Evolutionary conservation across 495 filamentous ascomycete genomes (phyloP), one percentile per base, ranked within the genome.

Genomic region (Aspergillus egyptiacus): DNA sequence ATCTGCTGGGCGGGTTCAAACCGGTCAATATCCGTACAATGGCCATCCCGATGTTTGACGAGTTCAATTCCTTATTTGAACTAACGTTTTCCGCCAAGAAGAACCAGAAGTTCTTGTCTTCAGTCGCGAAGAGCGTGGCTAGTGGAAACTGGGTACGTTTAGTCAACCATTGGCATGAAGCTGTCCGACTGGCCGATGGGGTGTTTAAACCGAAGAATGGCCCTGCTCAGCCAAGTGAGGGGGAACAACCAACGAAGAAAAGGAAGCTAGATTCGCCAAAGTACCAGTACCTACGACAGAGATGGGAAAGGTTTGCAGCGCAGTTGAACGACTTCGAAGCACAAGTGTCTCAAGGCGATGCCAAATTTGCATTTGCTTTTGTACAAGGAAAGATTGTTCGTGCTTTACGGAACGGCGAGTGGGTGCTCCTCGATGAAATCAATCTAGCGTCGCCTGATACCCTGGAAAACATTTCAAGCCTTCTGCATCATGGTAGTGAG

Each of bases 341-440:
- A 14, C 89, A 95, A 59, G 76, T 94, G 10, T 80, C 84, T 6
- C 82, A 82, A 46, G 83, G 88, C 2, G 79, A 83, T 23, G 83
- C 86, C 25, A 84, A 84, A 39, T 95, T 96, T 64, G 90, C 91
- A 0, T 97, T 99, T 62, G 83, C 86, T 14, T 99, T 99, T 57
- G 81, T 96, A 2, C 91, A 99, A 65, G 89, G 94, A 47, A 95
- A 87, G 55, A 86, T 99, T 57, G 85, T 97, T 27, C 87, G 87
- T 66, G 94, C 94, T 5, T 81, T 87, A 18, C 76, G 91, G 39
- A 96, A 95, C 64, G 94, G 94, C 5, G 89, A 96, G 61, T 99
- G 94, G 94, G 87, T 99, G 13, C 73, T 99, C n/a, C 72, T 96
- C 13, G 94, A 99, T 63, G 94, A 99, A 65, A 94, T 99, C 57